A percentile compares a stretch with the other conserved stretches of the same genome.
These are phyloP conservation scores for Russula compacta DNA, from an alignment of 768 basidiomycete species.

Conservation along the genomic window DNA sequence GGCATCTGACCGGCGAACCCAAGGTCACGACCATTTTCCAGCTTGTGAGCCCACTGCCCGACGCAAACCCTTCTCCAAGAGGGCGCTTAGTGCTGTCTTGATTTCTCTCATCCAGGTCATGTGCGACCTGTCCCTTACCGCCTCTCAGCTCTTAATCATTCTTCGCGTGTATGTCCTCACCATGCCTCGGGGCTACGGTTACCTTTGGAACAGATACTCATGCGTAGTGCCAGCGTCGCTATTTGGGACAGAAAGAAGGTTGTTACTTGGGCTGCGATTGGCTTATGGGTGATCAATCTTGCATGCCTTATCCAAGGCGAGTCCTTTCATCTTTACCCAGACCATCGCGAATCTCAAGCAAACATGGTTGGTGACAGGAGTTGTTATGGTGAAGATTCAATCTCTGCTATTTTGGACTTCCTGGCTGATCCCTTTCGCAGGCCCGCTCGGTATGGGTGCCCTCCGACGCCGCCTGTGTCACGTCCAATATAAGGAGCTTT, in stretches of 20 bases:
- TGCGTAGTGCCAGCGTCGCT: neutral
- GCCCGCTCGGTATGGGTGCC: neutral
- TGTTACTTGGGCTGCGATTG: neutral
- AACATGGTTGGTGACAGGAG: neutral
- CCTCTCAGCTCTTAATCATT: neutral
- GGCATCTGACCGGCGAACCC: no score
- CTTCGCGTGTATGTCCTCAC: conserved; percentile 5
- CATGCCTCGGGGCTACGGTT: neutral
- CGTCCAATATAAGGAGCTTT: no score
- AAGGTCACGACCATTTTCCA: no score
- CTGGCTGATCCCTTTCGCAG: neutral
- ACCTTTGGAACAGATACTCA: neutral
- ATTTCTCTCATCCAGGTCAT: neutral
- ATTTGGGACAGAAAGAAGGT: neutral
- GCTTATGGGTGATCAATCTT: neutral
- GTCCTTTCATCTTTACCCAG: neutral
- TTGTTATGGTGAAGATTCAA: neutral
- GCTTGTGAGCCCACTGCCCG: neutral
- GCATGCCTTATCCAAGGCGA: neutral
- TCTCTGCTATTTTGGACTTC: neutral
- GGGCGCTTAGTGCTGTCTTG: neutral
- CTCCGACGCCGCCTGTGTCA: neutral
- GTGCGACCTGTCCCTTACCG: neutral
- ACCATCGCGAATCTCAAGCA: no score
- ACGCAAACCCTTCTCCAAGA: neutral